Conservation (phyloP, 2,329 filamentous ascomycete genomes). For the Nothophoma quercina region DNA sequence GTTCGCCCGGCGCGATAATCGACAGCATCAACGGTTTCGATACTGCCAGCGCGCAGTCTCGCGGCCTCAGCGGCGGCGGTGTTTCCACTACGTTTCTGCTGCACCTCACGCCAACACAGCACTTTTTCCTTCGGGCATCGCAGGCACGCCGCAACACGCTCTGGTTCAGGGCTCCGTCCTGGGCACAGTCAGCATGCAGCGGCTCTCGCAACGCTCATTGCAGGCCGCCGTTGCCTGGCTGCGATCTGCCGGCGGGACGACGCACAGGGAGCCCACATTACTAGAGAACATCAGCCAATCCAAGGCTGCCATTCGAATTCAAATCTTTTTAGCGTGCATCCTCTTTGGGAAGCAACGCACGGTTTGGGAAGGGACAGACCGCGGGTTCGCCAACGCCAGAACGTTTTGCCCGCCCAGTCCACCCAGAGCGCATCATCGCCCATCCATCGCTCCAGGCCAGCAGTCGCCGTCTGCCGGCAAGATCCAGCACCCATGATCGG, state of each 20-base stretch:
- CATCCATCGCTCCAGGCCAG: slow-evolving; percentile 14
- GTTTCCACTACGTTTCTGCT: slow-evolving; percentile 17
- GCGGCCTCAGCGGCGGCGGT: slow-evolving; percentile 6
- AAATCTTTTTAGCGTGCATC: slow-evolving; percentile 25
- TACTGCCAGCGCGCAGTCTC: slow-evolving; percentile 23
- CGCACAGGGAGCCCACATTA: slow-evolving; percentile 26
- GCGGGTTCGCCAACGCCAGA: slow-evolving; percentile 19
- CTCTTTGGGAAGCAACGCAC: slow-evolving; percentile 22
- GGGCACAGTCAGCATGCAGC: slow-evolving; percentile 15
- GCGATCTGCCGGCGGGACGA: slow-evolving; percentile 31
- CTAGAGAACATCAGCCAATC: slow-evolving; percentile 23
- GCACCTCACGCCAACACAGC: slow-evolving; percentile 11
- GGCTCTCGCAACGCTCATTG: slow-evolving; percentile 17
- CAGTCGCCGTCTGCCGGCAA: slow-evolving; percentile 16
- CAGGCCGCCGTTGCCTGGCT: slow-evolving; percentile 29
- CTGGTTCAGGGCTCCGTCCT: slow-evolving; percentile 2
- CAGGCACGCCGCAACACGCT: slow-evolving; percentile 1
- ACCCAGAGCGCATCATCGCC: slow-evolving; percentile 15
- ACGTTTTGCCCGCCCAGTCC: slow-evolving; percentile 20
- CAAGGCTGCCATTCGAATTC: slow-evolving; percentile 26
- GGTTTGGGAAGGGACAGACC: slow-evolving; percentile 28
- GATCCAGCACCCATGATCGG: slow-evolving; percentile 22
- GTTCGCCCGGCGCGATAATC: slow-evolving; percentile 26
- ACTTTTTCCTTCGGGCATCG: slow-evolving; percentile 13
- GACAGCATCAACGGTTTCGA: slow-evolving; percentile 8